Conservation (phyloP, 306 rosid species). For the Ormosia emarginata region DNA sequence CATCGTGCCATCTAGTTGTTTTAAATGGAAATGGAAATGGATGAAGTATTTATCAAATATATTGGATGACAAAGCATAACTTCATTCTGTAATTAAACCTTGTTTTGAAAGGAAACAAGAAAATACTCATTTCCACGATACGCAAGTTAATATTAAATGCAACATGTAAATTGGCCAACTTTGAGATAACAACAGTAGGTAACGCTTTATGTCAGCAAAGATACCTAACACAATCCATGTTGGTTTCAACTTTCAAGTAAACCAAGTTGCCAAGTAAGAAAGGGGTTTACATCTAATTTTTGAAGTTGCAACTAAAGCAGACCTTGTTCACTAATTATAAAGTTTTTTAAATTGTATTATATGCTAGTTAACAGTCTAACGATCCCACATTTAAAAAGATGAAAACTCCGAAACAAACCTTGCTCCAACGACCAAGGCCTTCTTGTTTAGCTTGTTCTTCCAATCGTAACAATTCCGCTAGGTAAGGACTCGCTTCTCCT, state of each 20-base stretch:
- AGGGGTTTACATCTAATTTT: neutral
- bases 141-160: neutral
- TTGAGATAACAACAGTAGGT: neutral
- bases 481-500: conserved; percentile 79
- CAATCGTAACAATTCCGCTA: conserved; percentile 58
- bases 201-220: neutral
- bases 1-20: neutral
- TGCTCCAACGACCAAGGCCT: conserved; percentile 88
- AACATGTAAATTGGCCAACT: neutral
- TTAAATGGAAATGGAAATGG: neutral
- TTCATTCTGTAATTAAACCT: conserved; percentile 5
- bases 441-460: conserved; percentile 85
- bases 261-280: neutral
- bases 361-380: neutral
- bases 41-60: neutral
- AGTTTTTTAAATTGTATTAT: neutral
- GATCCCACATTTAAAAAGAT: neutral
- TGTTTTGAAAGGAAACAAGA: neutral
- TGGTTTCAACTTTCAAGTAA: conserved; percentile 13
- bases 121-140: neutral
- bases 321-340: neutral
- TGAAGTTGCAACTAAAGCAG: neutral
- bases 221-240: neutral
- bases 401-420: conserved; percentile 44
- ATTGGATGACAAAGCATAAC: neutral